Percentiles rank a stretch among this genome's conserved stretches.
Evolutionary conservation across 805 yeast genomes (phyloP).

Genomic region (Candida odintsovae): DNA sequence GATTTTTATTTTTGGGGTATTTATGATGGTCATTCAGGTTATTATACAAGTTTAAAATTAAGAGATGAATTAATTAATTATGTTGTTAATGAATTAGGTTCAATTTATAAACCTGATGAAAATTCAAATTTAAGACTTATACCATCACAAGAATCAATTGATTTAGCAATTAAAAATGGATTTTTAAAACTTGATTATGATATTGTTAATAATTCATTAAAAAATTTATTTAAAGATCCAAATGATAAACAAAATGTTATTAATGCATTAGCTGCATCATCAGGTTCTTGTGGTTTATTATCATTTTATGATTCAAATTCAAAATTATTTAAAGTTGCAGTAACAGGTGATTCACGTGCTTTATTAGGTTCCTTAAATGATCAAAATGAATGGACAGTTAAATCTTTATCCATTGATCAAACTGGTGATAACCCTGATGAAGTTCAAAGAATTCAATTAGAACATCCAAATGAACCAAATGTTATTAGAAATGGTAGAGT

Average conservation of each 20-base stretch:
- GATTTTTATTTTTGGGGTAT: conserved; percentile 96
- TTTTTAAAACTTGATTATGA: conserved; percentile 82
- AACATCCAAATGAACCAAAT: conserved; percentile 82
- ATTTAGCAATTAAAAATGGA: conserved; percentile 74
- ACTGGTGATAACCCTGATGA: conserved; percentile 90
- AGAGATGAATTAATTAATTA: conserved; percentile 71
- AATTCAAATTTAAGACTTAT: conserved; percentile 41
- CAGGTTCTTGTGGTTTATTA: conserved; percentile 91
- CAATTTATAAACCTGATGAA: conserved; percentile 49
- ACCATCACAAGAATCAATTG: conserved; percentile 68
- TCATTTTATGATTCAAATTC: conserved; percentile 80
- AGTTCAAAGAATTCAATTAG: conserved; percentile 72
- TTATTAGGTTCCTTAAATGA: conserved; percentile 68
- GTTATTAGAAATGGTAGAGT: conserved; percentile 85
- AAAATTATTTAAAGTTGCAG: conserved; percentile 76
- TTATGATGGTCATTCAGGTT: conserved; percentile 96
- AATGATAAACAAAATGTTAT: conserved; percentile 48
- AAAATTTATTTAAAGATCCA: conserved; percentile 61
- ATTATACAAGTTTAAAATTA: conserved; percentile 84
- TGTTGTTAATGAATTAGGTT: conserved; percentile 73
- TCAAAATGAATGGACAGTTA: conserved; percentile 77
- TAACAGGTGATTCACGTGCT: conserved; percentile 95
- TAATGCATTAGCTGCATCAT: conserved; percentile 82
- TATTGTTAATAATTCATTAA: conserved; percentile 71
- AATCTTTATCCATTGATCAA: conserved; percentile 83